A percentile compares a stretch with the other conserved stretches of the same genome.
Evolutionary conservation across 495 filamentous ascomycete species (phyloP).

Genomic region (Annulohypoxylon maeteangense): DNA sequence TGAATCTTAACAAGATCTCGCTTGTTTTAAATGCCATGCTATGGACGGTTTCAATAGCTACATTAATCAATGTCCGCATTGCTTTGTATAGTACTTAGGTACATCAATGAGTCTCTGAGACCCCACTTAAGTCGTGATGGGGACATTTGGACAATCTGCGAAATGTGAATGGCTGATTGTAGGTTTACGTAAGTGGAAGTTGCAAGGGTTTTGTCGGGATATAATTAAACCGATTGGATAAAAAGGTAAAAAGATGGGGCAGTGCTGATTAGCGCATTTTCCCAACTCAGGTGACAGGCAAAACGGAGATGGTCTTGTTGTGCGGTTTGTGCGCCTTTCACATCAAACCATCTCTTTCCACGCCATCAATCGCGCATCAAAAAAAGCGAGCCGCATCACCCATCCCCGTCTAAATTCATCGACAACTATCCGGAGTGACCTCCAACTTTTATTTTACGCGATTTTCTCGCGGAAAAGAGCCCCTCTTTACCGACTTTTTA

Average conservation of each 20-base stretch:
- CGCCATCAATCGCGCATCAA: conserved; percentile 60
- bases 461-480: conserved; percentile 49
- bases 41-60: conserved; percentile 4
- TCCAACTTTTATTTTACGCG: conserved; percentile 56
- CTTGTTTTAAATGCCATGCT: conserved; percentile 1
- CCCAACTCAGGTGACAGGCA: conserved; percentile 52
- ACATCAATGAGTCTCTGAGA: neutral
- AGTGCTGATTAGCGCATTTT: conserved; percentile 27
- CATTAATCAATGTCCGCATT: neutral
- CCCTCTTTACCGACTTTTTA: conserved; percentile 41
- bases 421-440: conserved; percentile 58
- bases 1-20: neutral
- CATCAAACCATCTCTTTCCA: conserved; percentile 60
- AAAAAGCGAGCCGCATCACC: conserved; percentile 63
- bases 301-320: conserved; percentile 57
- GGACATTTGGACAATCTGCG: neutral
- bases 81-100: conserved; percentile 4
- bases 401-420: conserved; percentile 63
- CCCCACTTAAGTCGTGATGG: neutral
- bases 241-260: neutral
- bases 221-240: conserved; percentile 33
- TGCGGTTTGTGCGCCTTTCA: conserved; percentile 64
- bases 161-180: neutral
- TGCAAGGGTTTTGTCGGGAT: conserved; percentile 5
- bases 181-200: conserved; percentile 4